A percentile compares a stretch with the other conserved stretches of the same genome.
Conservation (phyloP, 352 stramenopile species). For the Globisporangium nagaii region DNA sequence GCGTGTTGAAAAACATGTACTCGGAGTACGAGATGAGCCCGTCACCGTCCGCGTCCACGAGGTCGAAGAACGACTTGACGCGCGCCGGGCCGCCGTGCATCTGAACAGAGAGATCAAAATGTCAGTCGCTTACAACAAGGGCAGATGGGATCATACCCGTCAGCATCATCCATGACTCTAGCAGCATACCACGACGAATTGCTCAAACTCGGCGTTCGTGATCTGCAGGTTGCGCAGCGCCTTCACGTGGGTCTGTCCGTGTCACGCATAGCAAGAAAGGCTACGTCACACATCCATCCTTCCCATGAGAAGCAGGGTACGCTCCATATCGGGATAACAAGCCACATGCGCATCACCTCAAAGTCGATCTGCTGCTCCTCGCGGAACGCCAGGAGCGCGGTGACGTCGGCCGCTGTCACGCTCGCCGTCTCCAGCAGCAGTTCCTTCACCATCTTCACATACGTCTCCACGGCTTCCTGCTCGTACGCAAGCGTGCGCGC, state of each 20-base stretch:
- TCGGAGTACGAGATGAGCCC: constrained; percentile 85
- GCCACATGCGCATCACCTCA: too few relatives aligned
- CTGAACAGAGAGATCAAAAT: constrained; percentile 4
- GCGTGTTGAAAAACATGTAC: constrained; percentile 88
- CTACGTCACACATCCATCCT: too few relatives aligned
- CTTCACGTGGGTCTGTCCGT: constrained; percentile 72
- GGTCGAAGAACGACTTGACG: constrained; percentile 73
- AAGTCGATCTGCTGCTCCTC: constrained; percentile 68
- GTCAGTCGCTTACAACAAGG: not conserved
- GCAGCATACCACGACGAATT: constrained; percentile 67
- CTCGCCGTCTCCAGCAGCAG: constrained; percentile 49
- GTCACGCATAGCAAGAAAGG: not conserved
- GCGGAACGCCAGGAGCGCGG: constrained; percentile 46
- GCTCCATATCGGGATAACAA: too few relatives aligned
- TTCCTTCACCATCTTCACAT: constrained; percentile 42
- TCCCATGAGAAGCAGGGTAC: too few relatives aligned
- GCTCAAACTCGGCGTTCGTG: constrained; percentile 78
- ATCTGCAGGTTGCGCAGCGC: constrained; percentile 65
- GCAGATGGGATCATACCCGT: too few relatives aligned
- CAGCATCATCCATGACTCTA: too few relatives aligned
- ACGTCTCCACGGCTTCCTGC: constrained; percentile 40
- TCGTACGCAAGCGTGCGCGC: not conserved
- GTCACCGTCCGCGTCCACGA: constrained; percentile 84
- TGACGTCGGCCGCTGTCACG: constrained; percentile 40
- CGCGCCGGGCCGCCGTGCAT: constrained; percentile 56